Evolutionary conservation across 495 filamentous ascomycete genomes (phyloP), one percentile per base, ranked within the genome.

Genomic region (Neurospora sp.): DNA sequence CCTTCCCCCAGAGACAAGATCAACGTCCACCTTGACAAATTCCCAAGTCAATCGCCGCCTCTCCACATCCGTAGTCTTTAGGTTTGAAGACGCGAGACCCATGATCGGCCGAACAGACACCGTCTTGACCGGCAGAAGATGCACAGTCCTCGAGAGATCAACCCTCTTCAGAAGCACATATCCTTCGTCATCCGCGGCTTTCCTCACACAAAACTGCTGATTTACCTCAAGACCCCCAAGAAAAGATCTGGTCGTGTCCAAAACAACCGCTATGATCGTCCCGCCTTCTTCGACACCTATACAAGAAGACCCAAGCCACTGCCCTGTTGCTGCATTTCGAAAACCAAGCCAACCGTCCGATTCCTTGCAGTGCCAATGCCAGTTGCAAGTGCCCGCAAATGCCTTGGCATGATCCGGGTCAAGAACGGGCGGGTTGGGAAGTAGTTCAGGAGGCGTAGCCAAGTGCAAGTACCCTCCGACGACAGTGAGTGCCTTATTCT

Each of bases 1-100:
- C n/a, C n/a, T n/a, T n/a, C n/a, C n/a, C n/a, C n/a, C 2, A 35
- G 18, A 0, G 18, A 27, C 10, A 54, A 2, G 0, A 0, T 14
- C 20, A 27, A 14, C 20, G 5, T 16, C 54, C 54, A 62, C 54
- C 54, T 35, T 18, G 3, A 62, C 27, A 16, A 62, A 62, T 0
- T 62, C 54, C 54, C 54, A 62, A 62, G 23, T 5, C 27, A 27
- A 1, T 27, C 27, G 27, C 27, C 27, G 27, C 27, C 2, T 27
- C 1, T 27, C 27, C 27, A 27, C 27, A 27, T 27, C 27, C 27
- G 27, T 2, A 27, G 27, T 27, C 27, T 27, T 27, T 27, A 2
- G 27, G 27, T 27, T 27, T 27, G 2, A 1, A 1, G 27, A 1
- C 27, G 27, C 27, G 27, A 27, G 27, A 2, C 27, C 27, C 27